phyloP scores from a whole-genome alignment of 768 basidiomycete species.

The Strobilomyces confusus region DNA sequence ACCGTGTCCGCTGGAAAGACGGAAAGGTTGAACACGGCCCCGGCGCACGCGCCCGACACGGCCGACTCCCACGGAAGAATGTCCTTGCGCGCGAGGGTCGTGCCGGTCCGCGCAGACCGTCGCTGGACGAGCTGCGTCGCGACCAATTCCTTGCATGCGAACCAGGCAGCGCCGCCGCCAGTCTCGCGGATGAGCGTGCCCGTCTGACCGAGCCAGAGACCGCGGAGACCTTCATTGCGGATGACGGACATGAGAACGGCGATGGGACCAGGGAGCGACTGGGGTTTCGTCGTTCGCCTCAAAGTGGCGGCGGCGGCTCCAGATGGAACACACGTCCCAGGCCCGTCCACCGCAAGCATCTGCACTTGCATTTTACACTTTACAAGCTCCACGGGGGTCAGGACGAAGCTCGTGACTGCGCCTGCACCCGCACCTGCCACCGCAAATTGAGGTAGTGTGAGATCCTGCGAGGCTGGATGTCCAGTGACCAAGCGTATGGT shows the following conservation, averaged over 20 bases:
- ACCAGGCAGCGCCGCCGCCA: slow-evolving; percentile 90
- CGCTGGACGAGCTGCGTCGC: slow-evolving; percentile 56
- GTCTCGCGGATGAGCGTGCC: slow-evolving; percentile 93
- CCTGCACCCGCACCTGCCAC: slow-evolving; percentile 88
- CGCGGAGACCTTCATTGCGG: slow-evolving; percentile 64
- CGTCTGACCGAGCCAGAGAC: slow-evolving; percentile 96
- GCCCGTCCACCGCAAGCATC: slow-evolving; percentile 49
- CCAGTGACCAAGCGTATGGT: slow-evolving; percentile 44
- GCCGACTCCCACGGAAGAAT: slow-evolving; percentile 80
- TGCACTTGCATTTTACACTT: slow-evolving; percentile 99
- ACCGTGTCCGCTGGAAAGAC: slow-evolving; percentile 94
- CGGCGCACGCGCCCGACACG: slow-evolving; percentile 81
- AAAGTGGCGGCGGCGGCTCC: slow-evolving; percentile 14
- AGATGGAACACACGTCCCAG: slow-evolving; percentile 17
- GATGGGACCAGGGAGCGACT: slow-evolving; percentile 65
- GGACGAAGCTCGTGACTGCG: slow-evolving; percentile 75
- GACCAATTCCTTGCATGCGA: slow-evolving; percentile 79
- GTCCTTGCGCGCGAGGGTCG: slow-evolving; percentile 36
- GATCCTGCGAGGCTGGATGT: slow-evolving; percentile 35
- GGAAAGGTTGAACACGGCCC: slow-evolving; percentile 80
- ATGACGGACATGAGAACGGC: slow-evolving; percentile 62
- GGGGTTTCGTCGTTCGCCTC: slow-evolving; percentile 7
- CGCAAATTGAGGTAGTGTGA: slow-evolving; percentile 66
- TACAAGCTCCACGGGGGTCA: slow-evolving; percentile 92
- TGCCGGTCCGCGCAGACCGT: slow-evolving; percentile 32